Conservation (phyloP, 1,284 basidiomycete genomes). For the Ganoderma lingzhi region DNA sequence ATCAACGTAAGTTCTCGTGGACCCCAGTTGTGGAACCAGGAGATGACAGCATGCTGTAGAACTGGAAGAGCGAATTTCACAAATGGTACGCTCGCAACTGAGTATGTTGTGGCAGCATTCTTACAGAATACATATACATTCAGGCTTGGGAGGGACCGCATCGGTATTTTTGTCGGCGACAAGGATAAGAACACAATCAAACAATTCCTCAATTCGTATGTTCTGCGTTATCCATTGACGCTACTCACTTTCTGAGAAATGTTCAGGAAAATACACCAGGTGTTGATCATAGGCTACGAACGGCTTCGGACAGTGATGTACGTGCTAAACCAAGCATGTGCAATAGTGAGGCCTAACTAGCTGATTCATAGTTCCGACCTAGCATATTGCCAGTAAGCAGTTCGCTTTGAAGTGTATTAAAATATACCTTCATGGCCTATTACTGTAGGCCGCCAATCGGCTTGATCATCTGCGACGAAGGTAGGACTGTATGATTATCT, state of each 20-base stretch:
- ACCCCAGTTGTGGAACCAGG: neutral
- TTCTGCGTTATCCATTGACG: neutral
- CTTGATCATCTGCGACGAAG: conserved; percentile 96
- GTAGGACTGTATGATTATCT: conserved; percentile 44
- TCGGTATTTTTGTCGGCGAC: conserved; percentile 85
- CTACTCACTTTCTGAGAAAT: conserved; percentile 11
- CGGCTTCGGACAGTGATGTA: conserved; percentile 85
- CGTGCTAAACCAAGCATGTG: conserved; percentile 31
- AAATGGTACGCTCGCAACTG: conserved; percentile 72
- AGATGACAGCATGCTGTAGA: conserved; percentile 53
- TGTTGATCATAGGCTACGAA: conserved; percentile 97
- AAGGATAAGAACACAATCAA: conserved; percentile 77
- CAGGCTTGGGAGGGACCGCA: conserved; percentile 81
- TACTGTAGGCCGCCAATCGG: conserved; percentile 84
- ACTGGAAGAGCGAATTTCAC: conserved; percentile 96
- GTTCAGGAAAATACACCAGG: conserved; percentile 77
- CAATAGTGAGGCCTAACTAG: conserved; percentile 10
- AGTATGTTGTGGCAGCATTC: neutral
- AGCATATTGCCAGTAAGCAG: conserved; percentile 61
- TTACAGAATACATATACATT: neutral
- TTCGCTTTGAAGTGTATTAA: neutral
- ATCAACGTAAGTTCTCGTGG: conserved; percentile 67
- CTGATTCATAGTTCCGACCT: conserved; percentile 58
- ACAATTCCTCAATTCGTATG: conserved; percentile 79
- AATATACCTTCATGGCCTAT: neutral